Conservation (phyloP, 2,329 filamentous ascomycete genomes). For the Pseudogymnoascus sp. region DNA sequence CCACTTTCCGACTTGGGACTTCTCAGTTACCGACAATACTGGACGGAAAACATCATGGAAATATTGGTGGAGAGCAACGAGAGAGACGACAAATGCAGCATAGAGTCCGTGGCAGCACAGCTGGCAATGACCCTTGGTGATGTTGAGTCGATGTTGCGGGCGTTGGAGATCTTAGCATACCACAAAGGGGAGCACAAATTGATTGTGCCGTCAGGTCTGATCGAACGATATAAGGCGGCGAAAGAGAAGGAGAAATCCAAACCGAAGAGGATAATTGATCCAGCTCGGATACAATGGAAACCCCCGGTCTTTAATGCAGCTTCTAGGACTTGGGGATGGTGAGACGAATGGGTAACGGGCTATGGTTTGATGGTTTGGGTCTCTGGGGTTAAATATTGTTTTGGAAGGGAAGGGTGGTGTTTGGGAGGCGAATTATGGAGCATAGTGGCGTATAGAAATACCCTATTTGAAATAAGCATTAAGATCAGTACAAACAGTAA, state of each 20-base stretch:
- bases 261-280: slow-evolving; percentile 68
- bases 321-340: slow-evolving; percentile 94
- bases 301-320: slow-evolving; percentile 89
- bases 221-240: slow-evolving; percentile 56
- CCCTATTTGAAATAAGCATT: not conserved
- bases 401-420: not conserved
- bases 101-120: slow-evolving; percentile 71
- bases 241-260: slow-evolving; percentile 76
- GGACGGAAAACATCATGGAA: slow-evolving; percentile 91
- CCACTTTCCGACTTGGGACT: slow-evolving; percentile 89
- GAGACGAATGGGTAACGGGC: slow-evolving; percentile 17
- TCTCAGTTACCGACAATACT: slow-evolving; percentile 92
- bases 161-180: slow-evolving; percentile 90
- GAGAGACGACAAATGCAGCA: slow-evolving; percentile 65
- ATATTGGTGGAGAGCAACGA: slow-evolving; percentile 69
- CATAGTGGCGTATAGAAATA: slow-evolving; percentile 3
- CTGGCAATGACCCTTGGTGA: slow-evolving; percentile 97
- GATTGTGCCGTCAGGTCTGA: slow-evolving; percentile 76
- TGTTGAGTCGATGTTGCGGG: slow-evolving; percentile 89
- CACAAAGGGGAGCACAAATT: slow-evolving; percentile 96
- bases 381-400: not conserved
- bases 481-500: not conserved
- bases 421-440: slow-evolving; percentile 3
- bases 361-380: not conserved
- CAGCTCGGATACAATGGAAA: slow-evolving; percentile 82